phyloP scores from a whole-genome alignment of 495 filamentous ascomycete genomes.

The Lasiosphaeria ovina region DNA sequence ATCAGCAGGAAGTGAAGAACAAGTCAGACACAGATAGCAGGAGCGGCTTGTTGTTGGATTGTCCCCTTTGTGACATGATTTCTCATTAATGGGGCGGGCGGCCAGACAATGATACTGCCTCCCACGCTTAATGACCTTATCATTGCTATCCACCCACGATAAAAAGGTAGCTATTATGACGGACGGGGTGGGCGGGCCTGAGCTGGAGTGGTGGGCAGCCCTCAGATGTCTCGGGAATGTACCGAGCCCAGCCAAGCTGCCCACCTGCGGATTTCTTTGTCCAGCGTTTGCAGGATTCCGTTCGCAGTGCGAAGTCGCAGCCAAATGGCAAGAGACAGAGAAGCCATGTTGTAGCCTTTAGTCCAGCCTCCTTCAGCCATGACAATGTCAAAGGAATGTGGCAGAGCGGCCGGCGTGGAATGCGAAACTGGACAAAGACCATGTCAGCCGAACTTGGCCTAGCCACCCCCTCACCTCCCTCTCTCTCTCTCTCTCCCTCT shows the following conservation, averaged over 20 bases:
- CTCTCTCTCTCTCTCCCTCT: conserved; percentile 13
- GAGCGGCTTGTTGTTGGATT: conserved; percentile 29
- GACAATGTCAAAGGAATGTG: conserved; percentile 32
- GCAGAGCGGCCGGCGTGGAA: conserved; percentile 21
- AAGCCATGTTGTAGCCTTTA: conserved; percentile 21
- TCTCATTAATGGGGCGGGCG: conserved; percentile 25
- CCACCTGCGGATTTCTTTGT: conserved; percentile 22
- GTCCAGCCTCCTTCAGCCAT: conserved; percentile 20
- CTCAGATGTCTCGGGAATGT: conserved; percentile 44
- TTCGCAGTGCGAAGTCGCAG: conserved; percentile 25
- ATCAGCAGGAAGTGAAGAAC: too few species aligned
- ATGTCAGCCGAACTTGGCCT: conserved; percentile 39
- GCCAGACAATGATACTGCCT: conserved; percentile 1
- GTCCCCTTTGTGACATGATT: conserved; percentile 38
- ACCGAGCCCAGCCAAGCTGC: conserved; percentile 28
- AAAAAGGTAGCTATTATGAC: neutral
- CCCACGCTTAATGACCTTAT: neutral
- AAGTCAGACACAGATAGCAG: too few species aligned
- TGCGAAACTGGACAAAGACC: conserved; percentile 37
- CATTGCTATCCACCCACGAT: neutral
- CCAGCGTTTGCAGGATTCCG: conserved; percentile 41
- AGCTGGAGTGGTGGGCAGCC: conserved; percentile 4
- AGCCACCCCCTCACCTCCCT: conserved; percentile 20
- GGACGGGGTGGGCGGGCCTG: conserved; percentile 3
- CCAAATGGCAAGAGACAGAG: conserved; percentile 8